phyloP scores from a whole-genome alignment of 148 eudicot genomes.

The Nepenthes mirabilis region DNA sequence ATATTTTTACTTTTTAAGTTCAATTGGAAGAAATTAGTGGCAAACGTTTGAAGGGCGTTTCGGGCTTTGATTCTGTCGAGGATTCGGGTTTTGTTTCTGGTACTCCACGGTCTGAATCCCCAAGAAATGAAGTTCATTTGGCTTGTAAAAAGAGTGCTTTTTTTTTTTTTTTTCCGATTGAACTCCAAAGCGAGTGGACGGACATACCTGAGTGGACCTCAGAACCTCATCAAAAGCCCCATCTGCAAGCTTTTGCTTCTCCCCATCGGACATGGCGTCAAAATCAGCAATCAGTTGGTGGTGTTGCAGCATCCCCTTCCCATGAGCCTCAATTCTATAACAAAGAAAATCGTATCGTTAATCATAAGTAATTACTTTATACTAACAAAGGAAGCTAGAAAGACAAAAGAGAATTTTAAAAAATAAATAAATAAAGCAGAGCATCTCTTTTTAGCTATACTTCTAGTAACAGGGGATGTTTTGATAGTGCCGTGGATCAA shows the following conservation, averaged over 20 bases:
- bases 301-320: constrained; percentile 18
- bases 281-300: constrained; percentile 18
- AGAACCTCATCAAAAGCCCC: constrained; percentile 4
- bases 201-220: constrained; percentile 7
- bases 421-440: too few species aligned
- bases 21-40: too few species aligned
- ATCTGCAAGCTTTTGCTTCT: constrained; percentile 5
- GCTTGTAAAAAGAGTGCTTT: too few species aligned
- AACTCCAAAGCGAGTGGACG: too few species aligned
- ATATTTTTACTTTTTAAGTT: too few species aligned
- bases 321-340: constrained; percentile 16
- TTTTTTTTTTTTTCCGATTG: too few species aligned
- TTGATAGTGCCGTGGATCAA: background rate
- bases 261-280: constrained; percentile 1
- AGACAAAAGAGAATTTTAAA: background rate
- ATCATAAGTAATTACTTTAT: background rate
- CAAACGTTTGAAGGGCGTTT: too few species aligned
- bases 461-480: background rate
- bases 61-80: too few species aligned
- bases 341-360: background rate
- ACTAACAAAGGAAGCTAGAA: background rate
- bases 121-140: too few species aligned
- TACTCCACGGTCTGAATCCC: too few species aligned
- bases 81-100: too few species aligned
- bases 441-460: background rate